phyloP scores from a whole-genome alignment of 495 filamentous ascomycete genomes.

The Lichenothelia convexa region DNA sequence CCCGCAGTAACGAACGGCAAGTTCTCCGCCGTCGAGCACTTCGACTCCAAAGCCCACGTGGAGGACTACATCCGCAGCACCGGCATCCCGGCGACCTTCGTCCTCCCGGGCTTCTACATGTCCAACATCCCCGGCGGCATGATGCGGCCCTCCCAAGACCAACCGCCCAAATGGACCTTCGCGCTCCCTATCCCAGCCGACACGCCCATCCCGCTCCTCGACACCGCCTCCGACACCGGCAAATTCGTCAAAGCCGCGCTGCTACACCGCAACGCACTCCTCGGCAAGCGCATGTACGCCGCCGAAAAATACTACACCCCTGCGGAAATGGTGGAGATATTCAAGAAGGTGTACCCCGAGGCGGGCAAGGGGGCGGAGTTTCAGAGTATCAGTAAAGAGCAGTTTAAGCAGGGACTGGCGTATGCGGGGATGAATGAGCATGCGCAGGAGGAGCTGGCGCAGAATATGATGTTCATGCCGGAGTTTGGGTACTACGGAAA shows the following conservation, averaged over 20 bases:
- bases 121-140: conserved; percentile 24
- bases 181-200: conserved; percentile 23
- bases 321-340: conserved; percentile 27
- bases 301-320: conserved; percentile 33
- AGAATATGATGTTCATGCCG: conserved; percentile 28
- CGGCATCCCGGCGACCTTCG: conserved; percentile 33
- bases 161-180: too few species aligned
- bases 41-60: conserved; percentile 6
- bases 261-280: conserved; percentile 18
- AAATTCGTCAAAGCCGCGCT: conserved; percentile 39
- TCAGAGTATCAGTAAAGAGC: conserved; percentile 26
- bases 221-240: conserved; percentile 29
- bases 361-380: conserved; percentile 29
- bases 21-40: too few species aligned
- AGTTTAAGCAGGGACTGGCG: conserved; percentile 29
- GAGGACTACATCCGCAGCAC: conserved; percentile 32
- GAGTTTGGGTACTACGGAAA: conserved; percentile 12
- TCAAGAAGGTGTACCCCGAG: conserved; percentile 29
- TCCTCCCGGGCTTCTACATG: conserved; percentile 43
- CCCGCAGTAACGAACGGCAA: too few species aligned
- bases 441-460: conserved; percentile 32
- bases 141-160: conserved; percentile 22
- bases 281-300: conserved; percentile 27
- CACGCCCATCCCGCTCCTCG: conserved; percentile 33
- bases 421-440: conserved; percentile 20